Evolutionary conservation across 441 rosid species (phyloP).

Genomic region (Mallotus repandus): DNA sequence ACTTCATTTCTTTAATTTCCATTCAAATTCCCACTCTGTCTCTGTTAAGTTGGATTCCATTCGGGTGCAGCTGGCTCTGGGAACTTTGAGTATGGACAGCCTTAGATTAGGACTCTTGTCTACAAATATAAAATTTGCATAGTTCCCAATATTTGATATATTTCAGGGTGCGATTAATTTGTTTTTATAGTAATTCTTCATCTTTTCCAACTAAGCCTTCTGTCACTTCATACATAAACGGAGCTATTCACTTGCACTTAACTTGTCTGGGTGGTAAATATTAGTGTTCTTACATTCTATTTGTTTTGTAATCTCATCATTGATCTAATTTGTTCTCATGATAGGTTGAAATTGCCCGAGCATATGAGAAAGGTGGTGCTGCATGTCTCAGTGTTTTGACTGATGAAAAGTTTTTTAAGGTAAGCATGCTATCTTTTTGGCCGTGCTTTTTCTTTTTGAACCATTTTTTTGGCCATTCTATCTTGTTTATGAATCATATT

Average conservation of each 20-base stretch:
- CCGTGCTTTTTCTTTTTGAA: neutral
- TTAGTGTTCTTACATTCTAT: neutral
- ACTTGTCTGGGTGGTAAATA: neutral
- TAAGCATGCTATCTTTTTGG: conserved; percentile 18
- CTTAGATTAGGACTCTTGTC: neutral
- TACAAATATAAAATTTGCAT: neutral
- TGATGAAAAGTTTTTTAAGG: conserved; percentile 85
- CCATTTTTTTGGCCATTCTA: too few relatives aligned
- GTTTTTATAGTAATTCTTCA: neutral
- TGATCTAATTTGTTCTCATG: conserved; percentile 18
- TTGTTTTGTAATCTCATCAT: neutral
- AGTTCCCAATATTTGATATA: neutral
- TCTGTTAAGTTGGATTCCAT: neutral
- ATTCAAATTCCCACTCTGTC: neutral
- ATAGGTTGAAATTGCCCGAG: conserved; percentile 80
- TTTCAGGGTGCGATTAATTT: neutral
- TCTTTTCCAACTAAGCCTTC: neutral
- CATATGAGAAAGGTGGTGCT: conserved; percentile 95
- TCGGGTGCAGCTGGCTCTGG: neutral
- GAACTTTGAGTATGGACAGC: neutral
- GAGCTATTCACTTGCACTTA: neutral
- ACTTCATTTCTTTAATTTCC: neutral
- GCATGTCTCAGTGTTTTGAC: conserved; percentile 97
- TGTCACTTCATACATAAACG: neutral
- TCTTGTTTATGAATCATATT: neutral